Percentiles rank a stretch among this genome's conserved stretches.
Evolutionary conservation across 495 filamentous ascomycete species (phyloP).

Genomic region (Tuber aestivum): DNA sequence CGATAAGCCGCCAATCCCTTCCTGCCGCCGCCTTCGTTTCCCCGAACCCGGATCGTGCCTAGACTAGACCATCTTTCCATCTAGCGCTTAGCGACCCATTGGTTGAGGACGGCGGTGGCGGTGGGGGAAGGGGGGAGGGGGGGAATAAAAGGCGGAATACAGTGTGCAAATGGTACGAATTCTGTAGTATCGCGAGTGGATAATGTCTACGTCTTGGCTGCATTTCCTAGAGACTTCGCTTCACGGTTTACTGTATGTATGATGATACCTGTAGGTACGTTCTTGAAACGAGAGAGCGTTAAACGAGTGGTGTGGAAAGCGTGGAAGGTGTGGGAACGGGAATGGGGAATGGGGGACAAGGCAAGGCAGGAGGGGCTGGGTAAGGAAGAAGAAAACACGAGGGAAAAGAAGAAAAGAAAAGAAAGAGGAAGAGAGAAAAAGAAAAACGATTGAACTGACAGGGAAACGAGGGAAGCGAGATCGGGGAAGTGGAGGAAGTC

Average conservation of each 20-base stretch:
- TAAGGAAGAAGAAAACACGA: neutral
- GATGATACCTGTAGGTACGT: neutral
- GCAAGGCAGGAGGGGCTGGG: neutral
- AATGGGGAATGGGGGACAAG: neutral
- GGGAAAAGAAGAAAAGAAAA: neutral
- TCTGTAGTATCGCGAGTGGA: neutral
- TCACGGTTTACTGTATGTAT: neutral
- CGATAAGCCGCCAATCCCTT: slow-evolving; percentile 26
- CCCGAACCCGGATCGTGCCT: slow-evolving; percentile 15
- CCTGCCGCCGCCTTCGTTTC: slow-evolving; percentile 14
- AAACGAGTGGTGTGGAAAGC: slow-evolving; percentile 3
- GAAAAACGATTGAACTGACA: neutral
- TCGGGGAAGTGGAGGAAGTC: neutral
- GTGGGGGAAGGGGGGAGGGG: slow-evolving; percentile 5
- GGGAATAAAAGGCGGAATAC: too few species aligned
- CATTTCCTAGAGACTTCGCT: neutral
- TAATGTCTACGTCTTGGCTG: slow-evolving; percentile 5
- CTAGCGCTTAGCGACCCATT: slow-evolving; percentile 23
- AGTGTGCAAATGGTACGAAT: slow-evolving; percentile 1
- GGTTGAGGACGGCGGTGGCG: slow-evolving; percentile 31
- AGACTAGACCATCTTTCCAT: slow-evolving; percentile 7
- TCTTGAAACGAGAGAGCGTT: slow-evolving; percentile 7
- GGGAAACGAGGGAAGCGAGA: neutral
- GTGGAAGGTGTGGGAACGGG: neutral
- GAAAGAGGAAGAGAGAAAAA: neutral